A percentile compares a stretch with the other conserved stretches of the same genome.
Conservation (phyloP, 2,329 filamentous ascomycete species). For the Pyricularia pennisetigena region DNA sequence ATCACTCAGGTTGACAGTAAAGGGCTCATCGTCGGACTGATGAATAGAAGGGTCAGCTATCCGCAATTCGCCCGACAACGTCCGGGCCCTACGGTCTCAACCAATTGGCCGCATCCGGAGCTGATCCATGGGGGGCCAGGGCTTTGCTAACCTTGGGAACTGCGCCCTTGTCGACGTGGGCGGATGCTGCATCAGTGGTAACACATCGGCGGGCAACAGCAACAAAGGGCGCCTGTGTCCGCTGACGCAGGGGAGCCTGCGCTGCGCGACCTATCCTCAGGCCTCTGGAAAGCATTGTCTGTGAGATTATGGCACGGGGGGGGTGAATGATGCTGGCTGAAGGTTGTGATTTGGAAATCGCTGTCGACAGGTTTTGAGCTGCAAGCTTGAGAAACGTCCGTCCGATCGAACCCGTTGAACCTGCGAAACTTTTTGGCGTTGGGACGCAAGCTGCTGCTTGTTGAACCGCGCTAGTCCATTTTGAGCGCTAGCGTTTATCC, state of each 20-base stretch:
- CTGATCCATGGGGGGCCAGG: background rate
- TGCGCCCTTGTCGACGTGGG: constrained; percentile 72
- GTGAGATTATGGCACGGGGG: constrained; percentile 1
- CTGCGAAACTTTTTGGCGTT: constrained; percentile 8
- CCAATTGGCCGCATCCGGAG: background rate
- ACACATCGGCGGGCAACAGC: constrained; percentile 59
- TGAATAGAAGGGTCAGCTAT: constrained; percentile 7
- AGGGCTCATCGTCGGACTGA: constrained; percentile 87
- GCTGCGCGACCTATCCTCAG: constrained; percentile 52
- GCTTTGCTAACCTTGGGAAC: constrained; percentile 33
- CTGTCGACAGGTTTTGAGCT: constrained; percentile 1
- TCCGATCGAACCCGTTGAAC: background rate
- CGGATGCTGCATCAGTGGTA: constrained; percentile 89
- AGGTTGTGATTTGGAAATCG: constrained; percentile 1
- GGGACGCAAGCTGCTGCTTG: constrained; percentile 22
- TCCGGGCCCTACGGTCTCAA: background rate
- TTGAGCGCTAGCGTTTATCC: background rate
- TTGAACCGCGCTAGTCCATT: constrained; percentile 30
- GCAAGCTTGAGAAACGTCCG: background rate
- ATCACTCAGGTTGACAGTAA: constrained; percentile 86
- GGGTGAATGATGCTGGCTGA: background rate
- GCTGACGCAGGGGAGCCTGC: constrained; percentile 39
- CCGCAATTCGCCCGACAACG: background rate
- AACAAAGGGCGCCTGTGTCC: constrained; percentile 31
- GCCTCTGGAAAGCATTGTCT: constrained; percentile 63